phyloP scores from a whole-genome alignment of 2,329 filamentous ascomycete species.

The Cryphonectria japonica region DNA sequence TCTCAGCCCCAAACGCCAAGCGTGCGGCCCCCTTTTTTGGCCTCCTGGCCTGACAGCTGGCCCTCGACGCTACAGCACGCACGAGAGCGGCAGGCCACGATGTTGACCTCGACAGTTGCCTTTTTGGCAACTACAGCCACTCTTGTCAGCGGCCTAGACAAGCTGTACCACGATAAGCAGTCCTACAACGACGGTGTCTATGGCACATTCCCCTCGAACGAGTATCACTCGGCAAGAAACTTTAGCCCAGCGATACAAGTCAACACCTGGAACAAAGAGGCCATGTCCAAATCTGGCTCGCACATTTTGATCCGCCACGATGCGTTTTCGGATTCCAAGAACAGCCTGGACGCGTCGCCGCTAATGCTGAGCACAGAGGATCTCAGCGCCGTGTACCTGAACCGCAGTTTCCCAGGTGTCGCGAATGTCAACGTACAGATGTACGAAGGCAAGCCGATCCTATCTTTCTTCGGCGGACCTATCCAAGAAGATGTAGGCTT shows the following conservation, averaged over 20 bases:
- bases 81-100: neutral
- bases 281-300: conserved; percentile 35
- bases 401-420: conserved; percentile 36
- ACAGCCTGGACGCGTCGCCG: conserved; percentile 34
- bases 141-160: neutral
- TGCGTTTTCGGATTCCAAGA: conserved; percentile 1
- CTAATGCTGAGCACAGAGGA: conserved; percentile 43
- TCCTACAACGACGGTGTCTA: conserved; percentile 37
- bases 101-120: conserved; percentile 5
- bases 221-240: conserved; percentile 39
- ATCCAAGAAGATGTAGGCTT: neutral
- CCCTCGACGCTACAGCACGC: neutral
- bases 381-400: conserved; percentile 44
- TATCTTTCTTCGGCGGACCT: conserved; percentile 32
- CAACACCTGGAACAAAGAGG: conserved; percentile 36
- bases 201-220: conserved; percentile 38
- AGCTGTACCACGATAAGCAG: conserved; percentile 31
- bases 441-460: conserved; percentile 27
- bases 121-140: neutral
- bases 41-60: neutral
- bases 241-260: conserved; percentile 41
- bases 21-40: neutral
- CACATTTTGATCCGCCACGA: conserved; percentile 41
- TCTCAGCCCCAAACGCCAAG: neutral
- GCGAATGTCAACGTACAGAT: conserved; percentile 36